Conservation (phyloP, 306 rosid genomes). For the Geum urbanum region DNA sequence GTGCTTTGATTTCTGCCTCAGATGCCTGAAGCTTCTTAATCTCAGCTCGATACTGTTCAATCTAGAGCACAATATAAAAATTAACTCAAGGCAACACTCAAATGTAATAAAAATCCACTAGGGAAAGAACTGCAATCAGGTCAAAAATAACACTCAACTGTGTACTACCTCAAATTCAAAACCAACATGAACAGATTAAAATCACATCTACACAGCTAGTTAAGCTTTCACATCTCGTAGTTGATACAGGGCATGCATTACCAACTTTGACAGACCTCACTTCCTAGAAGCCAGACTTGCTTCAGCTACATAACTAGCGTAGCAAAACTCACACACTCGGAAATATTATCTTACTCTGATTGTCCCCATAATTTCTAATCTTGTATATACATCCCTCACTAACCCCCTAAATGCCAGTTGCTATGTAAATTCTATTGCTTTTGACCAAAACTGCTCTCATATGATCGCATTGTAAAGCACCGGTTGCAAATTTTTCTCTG, state of each 20-base stretch:
- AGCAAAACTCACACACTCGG: too few species aligned
- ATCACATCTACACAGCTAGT: not conserved
- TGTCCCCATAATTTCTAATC: not conserved
- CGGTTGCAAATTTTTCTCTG: constrained; percentile 4
- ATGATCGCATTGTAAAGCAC: not conserved
- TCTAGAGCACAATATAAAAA: constrained; percentile 36
- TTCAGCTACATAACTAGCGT: not conserved
- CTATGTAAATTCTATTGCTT: not conserved
- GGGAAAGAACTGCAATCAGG: not conserved
- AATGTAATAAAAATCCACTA: not conserved
- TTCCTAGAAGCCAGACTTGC: not conserved
- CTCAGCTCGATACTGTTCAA: constrained; percentile 68
- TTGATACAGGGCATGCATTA: not conserved
- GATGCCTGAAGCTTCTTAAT: constrained; percentile 90
- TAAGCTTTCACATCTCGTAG: not conserved
- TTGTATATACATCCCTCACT: too few species aligned
- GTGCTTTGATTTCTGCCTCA: constrained; percentile 85
- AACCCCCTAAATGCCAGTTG: not conserved
- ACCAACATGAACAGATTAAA: not conserved
- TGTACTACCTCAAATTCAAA: not conserved
- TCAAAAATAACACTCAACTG: not conserved
- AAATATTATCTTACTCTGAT: too few species aligned
- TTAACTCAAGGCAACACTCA: constrained; percentile 10
- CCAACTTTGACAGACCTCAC: not conserved
- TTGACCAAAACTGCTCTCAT: not conserved